Base-by-base conservation (phyloP, 129 eudicot species). In the Glebionis coronaria region DNA sequence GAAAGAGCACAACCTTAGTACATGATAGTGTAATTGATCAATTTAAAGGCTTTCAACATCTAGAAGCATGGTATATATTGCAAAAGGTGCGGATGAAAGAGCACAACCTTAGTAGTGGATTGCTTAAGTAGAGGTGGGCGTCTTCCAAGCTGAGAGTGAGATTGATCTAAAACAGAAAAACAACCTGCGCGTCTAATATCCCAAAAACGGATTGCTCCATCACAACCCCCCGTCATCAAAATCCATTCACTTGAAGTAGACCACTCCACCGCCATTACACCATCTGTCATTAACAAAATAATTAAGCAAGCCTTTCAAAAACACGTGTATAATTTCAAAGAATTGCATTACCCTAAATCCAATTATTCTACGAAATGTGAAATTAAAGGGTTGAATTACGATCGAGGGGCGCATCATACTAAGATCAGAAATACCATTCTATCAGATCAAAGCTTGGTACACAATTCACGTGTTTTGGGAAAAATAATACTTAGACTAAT, bases 181-280 rank as follows among this genome's bases (percentile, higher is more conserved):
- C 99, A 93, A 60, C 99, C 99, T 35, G 99, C 97, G 27, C 95
- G 92, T 63, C 99, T 80, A 52, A 93, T 86, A 77, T 93, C 99
- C 99, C 99, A 93, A 82, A 88, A 87, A 21, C 99, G 92, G 76
- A 93, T 86, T 42, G 99, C 99, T 72, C 99, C 99, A 81, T 93
- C 99, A 81, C 97, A 86, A 56, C 99, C 99, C 58, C 99, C 99
- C 7, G 99, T 93, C 76, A 86, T 71, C 73, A 93, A 76, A 67
- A 93, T 80, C 97, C 97, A 93, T 79, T 93, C 99, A 68, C 97
- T 93, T 53, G 95, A 86, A 65, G 80, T 84, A 42, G 97, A 93
- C 99, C 99, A 93, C 76, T 93, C 99, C 65, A 93, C 80, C 47
- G 99, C 73, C 97, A 89, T 93, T 47, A 93, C 90, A 20, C 99